Conservation (phyloP, 495 filamentous ascomycete species). For the Podospora conica region DNA sequence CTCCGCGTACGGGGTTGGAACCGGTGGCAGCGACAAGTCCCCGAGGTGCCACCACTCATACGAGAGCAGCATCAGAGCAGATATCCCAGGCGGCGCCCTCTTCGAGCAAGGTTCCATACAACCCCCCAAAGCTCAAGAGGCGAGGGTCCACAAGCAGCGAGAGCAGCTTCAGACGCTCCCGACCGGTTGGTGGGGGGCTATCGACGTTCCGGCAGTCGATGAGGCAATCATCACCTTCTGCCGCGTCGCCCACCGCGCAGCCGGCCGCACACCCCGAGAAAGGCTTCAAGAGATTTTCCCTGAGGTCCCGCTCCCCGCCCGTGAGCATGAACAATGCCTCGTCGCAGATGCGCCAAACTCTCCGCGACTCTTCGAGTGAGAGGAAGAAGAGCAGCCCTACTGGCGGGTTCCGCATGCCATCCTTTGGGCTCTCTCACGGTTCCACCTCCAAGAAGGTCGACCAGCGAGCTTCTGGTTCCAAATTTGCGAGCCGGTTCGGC, state of each 20-base stretch:
- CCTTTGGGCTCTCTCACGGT: constrained; percentile 25
- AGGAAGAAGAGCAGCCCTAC: constrained; percentile 19
- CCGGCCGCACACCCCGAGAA: constrained; percentile 10
- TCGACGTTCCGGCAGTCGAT: constrained; percentile 39
- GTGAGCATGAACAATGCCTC: neutral
- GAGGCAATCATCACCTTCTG: constrained; percentile 28
- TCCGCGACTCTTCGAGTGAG: constrained; percentile 22
- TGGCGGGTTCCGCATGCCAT: constrained; percentile 25
- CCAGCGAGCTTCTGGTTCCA: constrained; percentile 17
- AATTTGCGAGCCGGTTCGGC: constrained; percentile 37
- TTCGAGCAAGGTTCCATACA: neutral
- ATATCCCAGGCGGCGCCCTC: neutral
- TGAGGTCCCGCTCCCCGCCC: constrained; percentile 34
- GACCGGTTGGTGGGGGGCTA: constrained; percentile 18
- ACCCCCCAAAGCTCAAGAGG: constrained; percentile 19
- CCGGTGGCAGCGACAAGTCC: neutral
- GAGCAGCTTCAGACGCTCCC: constrained; percentile 43
- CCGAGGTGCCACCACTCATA: neutral
- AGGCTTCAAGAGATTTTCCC: constrained; percentile 33
- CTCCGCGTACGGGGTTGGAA: neutral
- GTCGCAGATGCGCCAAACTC: constrained; percentile 26
- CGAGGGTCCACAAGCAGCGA: constrained; percentile 43
- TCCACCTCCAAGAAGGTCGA: constrained; percentile 25
- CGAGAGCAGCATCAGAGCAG: neutral
- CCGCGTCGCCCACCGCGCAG: neutral